Conservation (phyloP, 805 yeast genomes). For the Barnettozyma sp. region DNA sequence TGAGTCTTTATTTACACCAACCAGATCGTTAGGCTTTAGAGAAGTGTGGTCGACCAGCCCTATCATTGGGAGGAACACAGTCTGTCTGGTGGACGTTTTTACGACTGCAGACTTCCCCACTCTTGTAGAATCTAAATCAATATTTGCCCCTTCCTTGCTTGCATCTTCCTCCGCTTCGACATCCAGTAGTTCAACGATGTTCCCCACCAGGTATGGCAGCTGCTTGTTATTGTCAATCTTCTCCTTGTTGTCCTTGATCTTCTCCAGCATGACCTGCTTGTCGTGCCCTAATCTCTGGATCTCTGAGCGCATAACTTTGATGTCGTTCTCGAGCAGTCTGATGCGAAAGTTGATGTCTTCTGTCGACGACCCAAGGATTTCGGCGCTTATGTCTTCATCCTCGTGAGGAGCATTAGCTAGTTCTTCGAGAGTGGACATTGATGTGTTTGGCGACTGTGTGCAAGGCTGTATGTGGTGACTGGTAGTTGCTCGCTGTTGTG, state of each 20-base stretch:
- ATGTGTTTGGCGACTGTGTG: too few relatives aligned
- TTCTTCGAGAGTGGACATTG: slow-evolving; percentile 83
- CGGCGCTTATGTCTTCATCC: slow-evolving; percentile 55
- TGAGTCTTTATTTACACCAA: slow-evolving; percentile 96
- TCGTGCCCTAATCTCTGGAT: slow-evolving; percentile 87
- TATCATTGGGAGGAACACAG: slow-evolving; percentile 90
- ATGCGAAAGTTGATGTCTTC: slow-evolving; percentile 81
- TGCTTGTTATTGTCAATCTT: slow-evolving; percentile 94
- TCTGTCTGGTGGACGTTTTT: slow-evolving; percentile 95
- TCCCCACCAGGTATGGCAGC: slow-evolving; percentile 92
- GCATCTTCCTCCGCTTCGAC: slow-evolving; percentile 80
- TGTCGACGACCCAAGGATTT: slow-evolving; percentile 69
- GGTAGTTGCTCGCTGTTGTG: too few relatives aligned
- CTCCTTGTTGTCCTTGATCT: slow-evolving; percentile 92
- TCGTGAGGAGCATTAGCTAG: slow-evolving; percentile 47
- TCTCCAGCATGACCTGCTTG: slow-evolving; percentile 84
- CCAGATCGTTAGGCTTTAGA: slow-evolving; percentile 95
- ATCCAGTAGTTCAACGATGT: slow-evolving; percentile 90
- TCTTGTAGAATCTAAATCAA: slow-evolving; percentile 85
- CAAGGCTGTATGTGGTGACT: too few relatives aligned
- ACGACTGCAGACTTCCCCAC: slow-evolving; percentile 97
- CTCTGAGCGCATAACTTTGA: slow-evolving; percentile 91
- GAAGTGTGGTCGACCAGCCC: slow-evolving; percentile 89
- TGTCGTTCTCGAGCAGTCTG: slow-evolving; percentile 85
- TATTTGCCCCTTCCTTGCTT: slow-evolving; percentile 84